Evolutionary conservation across 2,329 filamentous ascomycete species (phyloP), one percentile per base, ranked within the genome.

Genomic region (Stemphylium vesicarium): DNA sequence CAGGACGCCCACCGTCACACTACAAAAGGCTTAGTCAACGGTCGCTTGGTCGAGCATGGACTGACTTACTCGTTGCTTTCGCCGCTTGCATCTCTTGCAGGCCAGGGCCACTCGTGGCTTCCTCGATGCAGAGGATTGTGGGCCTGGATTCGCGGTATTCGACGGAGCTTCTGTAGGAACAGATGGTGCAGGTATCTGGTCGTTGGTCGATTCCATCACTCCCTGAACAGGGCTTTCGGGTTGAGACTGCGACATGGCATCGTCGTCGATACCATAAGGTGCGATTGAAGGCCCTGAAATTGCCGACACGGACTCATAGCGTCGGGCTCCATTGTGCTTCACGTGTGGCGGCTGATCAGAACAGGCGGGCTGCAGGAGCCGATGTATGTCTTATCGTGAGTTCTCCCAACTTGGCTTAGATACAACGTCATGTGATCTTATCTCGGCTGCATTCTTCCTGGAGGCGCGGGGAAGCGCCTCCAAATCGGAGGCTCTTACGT

Each of bases 21-120:
- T 69, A 49, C 32, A 49, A 22, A 13, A 26, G 41, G 29, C 35
- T 33, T 44, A 50, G 51, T 49, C 39, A 33, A 31, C 16, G 29
- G 12, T 15, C 44, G 18, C 12, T 35, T 33, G 33, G 37, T 7
- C 13, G 31, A 31, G 11, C 26, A 37, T 29, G 4, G 29, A 44
- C 35, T 44, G 41, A 35, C 64, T 50, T 60, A 69, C 66, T 45
- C 57, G 59, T 38, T 69, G 66, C 45, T 69, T 69, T 47, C 66
- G 57, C 11, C 66, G 55, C 44, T 69, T 69, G 39, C 66, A 69
- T 55, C 65, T 58, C 48, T 64, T 63, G 44, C 65, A 69, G 11
- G 66, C 66, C 46, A 68, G 53, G 10, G 59, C 64, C 16, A 67
- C 63, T 4, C 66, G 65, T 46, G 57, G 50, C 51, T 64, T 58